These are phyloP conservation scores for Paraphaeosphaeria minitans DNA, from an alignment of 2,329 filamentous ascomycete species.

Conservation along the genomic window DNA sequence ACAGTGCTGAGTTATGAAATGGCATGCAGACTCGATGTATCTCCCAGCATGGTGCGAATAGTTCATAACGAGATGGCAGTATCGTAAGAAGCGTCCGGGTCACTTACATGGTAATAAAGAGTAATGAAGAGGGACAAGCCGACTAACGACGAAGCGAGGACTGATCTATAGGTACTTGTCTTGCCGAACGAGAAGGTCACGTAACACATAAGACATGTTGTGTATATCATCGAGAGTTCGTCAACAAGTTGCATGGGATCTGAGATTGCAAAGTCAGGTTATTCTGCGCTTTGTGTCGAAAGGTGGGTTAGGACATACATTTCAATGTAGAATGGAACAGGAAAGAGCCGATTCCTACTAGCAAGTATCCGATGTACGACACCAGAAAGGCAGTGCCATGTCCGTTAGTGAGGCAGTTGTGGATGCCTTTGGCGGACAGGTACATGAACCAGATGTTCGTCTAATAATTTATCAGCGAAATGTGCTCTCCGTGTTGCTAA, in stretches of 20 bases:
- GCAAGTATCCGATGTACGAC: slow-evolving; percentile 64
- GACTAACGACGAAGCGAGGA: slow-evolving; percentile 63
- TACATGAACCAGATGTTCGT: slow-evolving; percentile 84
- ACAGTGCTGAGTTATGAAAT: neutral
- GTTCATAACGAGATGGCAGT: neutral
- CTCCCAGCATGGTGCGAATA: neutral
- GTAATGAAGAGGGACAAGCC: slow-evolving; percentile 69
- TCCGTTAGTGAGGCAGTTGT: slow-evolving; percentile 71
- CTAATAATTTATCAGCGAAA: neutral
- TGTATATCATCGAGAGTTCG: slow-evolving; percentile 75
- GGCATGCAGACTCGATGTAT: neutral
- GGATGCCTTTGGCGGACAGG: slow-evolving; percentile 75
- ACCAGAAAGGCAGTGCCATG: slow-evolving; percentile 80
- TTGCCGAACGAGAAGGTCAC: slow-evolving; percentile 76
- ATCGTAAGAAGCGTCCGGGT: neutral
- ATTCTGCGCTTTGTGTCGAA: too few species aligned
- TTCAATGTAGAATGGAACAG: slow-evolving; percentile 63
- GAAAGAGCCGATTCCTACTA: slow-evolving; percentile 67
- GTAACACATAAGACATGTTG: slow-evolving; percentile 69
- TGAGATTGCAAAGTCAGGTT: slow-evolving; percentile 30
- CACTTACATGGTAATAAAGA: slow-evolving; percentile 68
- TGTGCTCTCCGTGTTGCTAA: neutral
- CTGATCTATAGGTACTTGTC: slow-evolving; percentile 55
- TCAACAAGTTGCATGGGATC: slow-evolving; percentile 75
- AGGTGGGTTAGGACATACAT: neutral